These are phyloP conservation scores for Neophaeococcomyces aloes DNA, from an alignment of 2,329 filamentous ascomycete genomes.

Conservation along the genomic window DNA sequence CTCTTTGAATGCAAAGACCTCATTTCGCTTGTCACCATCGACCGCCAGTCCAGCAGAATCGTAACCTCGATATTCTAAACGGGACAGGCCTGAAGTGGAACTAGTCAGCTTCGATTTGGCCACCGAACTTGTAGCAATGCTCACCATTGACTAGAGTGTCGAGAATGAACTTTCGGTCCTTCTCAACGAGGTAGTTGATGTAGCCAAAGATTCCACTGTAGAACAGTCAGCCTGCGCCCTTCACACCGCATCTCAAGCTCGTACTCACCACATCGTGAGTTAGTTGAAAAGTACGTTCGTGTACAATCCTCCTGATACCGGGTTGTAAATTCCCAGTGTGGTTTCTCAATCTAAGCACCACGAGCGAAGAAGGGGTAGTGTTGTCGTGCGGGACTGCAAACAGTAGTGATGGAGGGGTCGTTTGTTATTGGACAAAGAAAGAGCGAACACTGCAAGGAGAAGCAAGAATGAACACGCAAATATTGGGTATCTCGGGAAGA, in stretches of 20 bases:
- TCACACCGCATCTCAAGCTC: background rate
- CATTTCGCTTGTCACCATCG: constrained; percentile 97
- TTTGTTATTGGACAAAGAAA: too few relatives aligned
- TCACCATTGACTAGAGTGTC: constrained; percentile 91
- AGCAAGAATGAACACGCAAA: too few relatives aligned
- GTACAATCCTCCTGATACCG: too few relatives aligned
- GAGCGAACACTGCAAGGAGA: too few relatives aligned
- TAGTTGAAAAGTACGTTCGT: background rate
- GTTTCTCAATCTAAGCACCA: too few relatives aligned
- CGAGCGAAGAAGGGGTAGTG: too few relatives aligned
- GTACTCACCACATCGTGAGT: constrained; percentile 7
- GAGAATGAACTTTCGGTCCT: constrained; percentile 92
- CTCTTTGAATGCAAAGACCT: constrained; percentile 96
- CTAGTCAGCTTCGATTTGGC: background rate
- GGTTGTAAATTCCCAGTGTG: too few relatives aligned
- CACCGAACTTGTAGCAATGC: constrained; percentile 26
- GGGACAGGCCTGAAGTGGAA: constrained; percentile 60
- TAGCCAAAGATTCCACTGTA: constrained; percentile 89
- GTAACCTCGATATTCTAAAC: constrained; percentile 97
- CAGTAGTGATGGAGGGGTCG: too few relatives aligned
- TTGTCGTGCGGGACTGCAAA: too few relatives aligned
- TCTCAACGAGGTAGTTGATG: constrained; percentile 98
- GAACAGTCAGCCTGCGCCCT: constrained; percentile 3
- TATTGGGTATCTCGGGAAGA: too few relatives aligned
- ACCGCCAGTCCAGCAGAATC: constrained; percentile 93